Base-by-base conservation (phyloP, 805 yeast genomes). In the Suhomyces xylopsoci region DNA sequence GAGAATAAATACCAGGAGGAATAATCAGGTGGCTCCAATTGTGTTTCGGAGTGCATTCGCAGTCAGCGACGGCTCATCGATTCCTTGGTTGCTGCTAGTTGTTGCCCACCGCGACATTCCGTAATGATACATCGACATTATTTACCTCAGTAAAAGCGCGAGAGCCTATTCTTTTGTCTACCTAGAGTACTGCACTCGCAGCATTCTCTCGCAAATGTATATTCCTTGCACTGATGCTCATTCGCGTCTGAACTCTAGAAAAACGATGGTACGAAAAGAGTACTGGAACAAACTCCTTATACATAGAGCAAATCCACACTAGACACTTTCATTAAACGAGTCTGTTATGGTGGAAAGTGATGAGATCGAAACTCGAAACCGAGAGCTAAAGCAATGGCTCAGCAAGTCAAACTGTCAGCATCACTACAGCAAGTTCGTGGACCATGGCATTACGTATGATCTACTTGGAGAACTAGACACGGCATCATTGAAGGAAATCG, bases 401-500 rank as follows among this genome's bases (percentile, higher is more conserved):
- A 57, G 62, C n/a, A 62, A 61, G 49, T 62, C 68, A 10, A 63
- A 64, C 42, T 74, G 77, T 56, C 73, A 65, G 53, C 72, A 69
- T 34, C 64, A 74, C 56, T 63, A 62, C 53, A 26, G 59, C 42
- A 67, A 62, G 51, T 75, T 75, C 51, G 58, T 65, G 20, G 79
- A 80, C 15, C 74, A 84, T 62, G 85, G 81, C 22, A 79, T 87
- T 56, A 77, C 83, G 0, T 71, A 75, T 20, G 88, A 83, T 49
- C 68, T 86, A 6, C 58, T 87, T 7, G 71, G 82, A 4, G 86
- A 83, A 54, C 69, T 85, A 44, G 96, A 89, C 61, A 75, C 79
- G 43, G 74, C 70, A 6, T 81, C 90, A 0, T 76, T 93, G 51
- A 81, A 78, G 47, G 94, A 87, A 52, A 64, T 94, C 9, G 96